Conservation (phyloP, 208 protist species). For the Trypanosoma caninum region DNA sequence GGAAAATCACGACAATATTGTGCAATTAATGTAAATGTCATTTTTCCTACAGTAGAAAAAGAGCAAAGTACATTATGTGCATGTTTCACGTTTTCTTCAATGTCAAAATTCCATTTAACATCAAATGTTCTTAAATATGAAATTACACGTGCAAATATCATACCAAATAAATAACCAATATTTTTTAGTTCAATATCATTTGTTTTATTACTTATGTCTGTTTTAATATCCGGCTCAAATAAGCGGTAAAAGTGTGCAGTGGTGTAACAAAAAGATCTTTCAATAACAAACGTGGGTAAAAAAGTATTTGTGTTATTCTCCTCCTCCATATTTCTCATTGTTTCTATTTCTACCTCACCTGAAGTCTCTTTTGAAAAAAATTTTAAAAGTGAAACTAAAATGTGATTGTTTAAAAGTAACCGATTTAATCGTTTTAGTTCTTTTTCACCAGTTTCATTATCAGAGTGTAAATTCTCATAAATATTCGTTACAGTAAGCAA, state of each 20-base stretch:
- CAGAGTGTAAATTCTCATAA: background rate
- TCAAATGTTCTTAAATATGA: background rate
- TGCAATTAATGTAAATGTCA: background rate
- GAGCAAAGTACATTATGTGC: background rate
- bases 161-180: background rate
- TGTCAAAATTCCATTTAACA: background rate
- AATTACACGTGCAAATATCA: background rate
- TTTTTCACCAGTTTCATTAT: background rate
- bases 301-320: background rate
- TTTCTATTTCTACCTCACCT: background rate
- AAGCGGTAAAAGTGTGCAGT: background rate
- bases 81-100: background rate
- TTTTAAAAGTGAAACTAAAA: background rate
- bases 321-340: background rate
- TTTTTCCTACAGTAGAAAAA: background rate
- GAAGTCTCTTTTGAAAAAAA: slow-evolving; percentile 5
- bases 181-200: too few species aligned
- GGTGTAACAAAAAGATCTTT: background rate
- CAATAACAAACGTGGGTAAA: background rate
- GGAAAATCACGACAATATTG: slow-evolving; percentile 8
- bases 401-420: background rate
- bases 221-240: background rate
- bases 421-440: background rate
- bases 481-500: too few species aligned
- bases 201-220: too few species aligned